Percentiles rank a stretch among this genome's conserved stretches.
Conservation (phyloP, 306 rosid species). For the Rubus idaeus region DNA sequence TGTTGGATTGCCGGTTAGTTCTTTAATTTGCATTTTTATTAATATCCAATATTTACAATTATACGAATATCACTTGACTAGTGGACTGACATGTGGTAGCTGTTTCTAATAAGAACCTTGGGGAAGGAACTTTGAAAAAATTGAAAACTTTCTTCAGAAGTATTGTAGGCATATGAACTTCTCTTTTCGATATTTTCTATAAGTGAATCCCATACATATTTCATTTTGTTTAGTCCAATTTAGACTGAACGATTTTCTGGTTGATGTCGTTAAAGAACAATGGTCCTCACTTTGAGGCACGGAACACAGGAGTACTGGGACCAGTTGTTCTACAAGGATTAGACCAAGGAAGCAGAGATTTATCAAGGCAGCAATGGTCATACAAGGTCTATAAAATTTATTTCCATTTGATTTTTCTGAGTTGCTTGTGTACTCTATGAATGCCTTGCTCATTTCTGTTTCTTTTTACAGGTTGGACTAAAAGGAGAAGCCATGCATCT, state of each 20-base stretch:
- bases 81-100: not conserved
- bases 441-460: not conserved
- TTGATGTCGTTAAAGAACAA: conserved; percentile 51
- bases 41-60: not conserved
- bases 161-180: too few relatives aligned
- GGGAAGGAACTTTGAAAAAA: not conserved
- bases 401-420: not conserved
- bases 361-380: conserved; percentile 84
- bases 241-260: conserved; percentile 4
- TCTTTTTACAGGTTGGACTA: conserved; percentile 45
- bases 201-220: not conserved
- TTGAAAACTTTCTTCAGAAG: too few relatives aligned
- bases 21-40: not conserved
- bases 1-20: conserved; percentile 49
- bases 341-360: conserved; percentile 61
- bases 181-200: not conserved
- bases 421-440: not conserved
- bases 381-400: conserved; percentile 59
- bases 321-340: conserved; percentile 69
- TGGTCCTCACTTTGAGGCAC: conserved; percentile 70
- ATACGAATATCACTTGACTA: not conserved
- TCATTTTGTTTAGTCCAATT: not conserved
- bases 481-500: conserved; percentile 48
- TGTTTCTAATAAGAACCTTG: not conserved
- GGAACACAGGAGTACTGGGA: conserved; percentile 74